Conservation (phyloP, 2,329 filamentous ascomycete genomes). For the Juglanconis sp. region DNA sequence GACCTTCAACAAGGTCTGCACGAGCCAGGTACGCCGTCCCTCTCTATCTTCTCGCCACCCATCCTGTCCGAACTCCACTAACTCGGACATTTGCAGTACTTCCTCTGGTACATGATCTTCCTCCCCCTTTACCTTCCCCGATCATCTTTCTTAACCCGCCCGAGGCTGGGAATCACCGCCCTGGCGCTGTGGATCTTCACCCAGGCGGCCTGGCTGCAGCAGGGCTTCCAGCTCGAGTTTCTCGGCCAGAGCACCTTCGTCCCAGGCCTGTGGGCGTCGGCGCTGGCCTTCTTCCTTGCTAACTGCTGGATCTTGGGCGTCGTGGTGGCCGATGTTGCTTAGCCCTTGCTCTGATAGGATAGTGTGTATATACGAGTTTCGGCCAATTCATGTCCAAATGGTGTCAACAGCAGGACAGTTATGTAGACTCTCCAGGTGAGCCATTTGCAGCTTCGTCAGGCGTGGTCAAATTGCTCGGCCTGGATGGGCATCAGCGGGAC, state of each 20-base stretch:
- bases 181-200: conserved; percentile 70
- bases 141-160: conserved; percentile 66
- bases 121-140: conserved; percentile 84
- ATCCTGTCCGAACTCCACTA: neutral
- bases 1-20: conserved; percentile 98
- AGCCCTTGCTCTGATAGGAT: neutral
- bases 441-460: too few relatives aligned
- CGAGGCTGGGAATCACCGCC: conserved; percentile 61
- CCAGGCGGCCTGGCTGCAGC: conserved; percentile 74
- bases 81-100: conserved; percentile 62
- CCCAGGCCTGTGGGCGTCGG: conserved; percentile 75
- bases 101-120: conserved; percentile 96
- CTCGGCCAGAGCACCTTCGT: conserved; percentile 79
- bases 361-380: neutral
- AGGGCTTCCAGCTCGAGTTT: conserved; percentile 74
- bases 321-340: conserved; percentile 64
- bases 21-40: conserved; percentile 74
- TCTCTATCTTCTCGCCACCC: neutral
- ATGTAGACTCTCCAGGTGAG: too few relatives aligned
- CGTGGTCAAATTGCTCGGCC: too few relatives aligned
- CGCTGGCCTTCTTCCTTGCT: conserved; percentile 74
- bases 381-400: neutral
- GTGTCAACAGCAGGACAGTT: too few relatives aligned
- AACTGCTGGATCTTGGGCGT: conserved; percentile 87
- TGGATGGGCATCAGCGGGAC: too few relatives aligned